Conservation (phyloP, 202 grass and related monocot genomes). For the Hordeum pubiflorum region DNA sequence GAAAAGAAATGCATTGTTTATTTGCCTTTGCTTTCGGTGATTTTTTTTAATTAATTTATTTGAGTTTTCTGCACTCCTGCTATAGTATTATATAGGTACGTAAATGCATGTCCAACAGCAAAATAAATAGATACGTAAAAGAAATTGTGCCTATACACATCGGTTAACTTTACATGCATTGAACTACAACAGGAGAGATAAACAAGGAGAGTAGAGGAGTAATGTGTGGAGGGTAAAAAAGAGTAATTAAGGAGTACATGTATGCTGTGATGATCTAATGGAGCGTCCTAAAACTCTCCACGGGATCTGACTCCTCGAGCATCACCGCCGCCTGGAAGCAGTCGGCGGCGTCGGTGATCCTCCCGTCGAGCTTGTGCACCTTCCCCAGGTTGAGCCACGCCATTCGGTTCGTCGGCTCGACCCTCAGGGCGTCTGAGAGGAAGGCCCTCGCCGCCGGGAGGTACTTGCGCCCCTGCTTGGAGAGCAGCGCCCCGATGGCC, state of each 20-base stretch:
- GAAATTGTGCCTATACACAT: not conserved
- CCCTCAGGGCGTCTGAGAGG: conserved; percentile 72
- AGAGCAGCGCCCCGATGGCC: conserved; percentile 54
- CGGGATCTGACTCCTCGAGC: conserved; percentile 84
- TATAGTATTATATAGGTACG: too few species aligned
- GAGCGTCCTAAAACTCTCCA: conserved; percentile 65
- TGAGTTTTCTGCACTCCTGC: too few species aligned
- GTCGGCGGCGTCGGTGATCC: conserved; percentile 53
- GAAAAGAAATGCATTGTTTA: too few species aligned
- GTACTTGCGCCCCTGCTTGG: conserved; percentile 53
- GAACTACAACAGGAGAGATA: too few species aligned
- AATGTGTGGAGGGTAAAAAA: not conserved
- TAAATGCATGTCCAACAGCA: too few species aligned
- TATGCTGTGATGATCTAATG: conserved; percentile 19
- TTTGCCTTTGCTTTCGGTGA: too few species aligned
- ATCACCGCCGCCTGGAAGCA: conserved; percentile 86
- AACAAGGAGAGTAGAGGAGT: too few species aligned
- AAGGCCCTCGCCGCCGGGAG: conserved; percentile 73
- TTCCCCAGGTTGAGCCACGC: conserved; percentile 79
- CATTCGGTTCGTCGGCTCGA: conserved; percentile 66
- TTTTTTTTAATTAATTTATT: too few species aligned
- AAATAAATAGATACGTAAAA: not conserved
- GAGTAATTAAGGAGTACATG: not conserved
- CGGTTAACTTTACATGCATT: not conserved
- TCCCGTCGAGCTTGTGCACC: conserved; percentile 67